Evolutionary conservation across 1,139 yeast genomes (phyloP), one percentile per base, ranked within the genome.

Genomic region (Lodderomyces pseudojiufengensis): DNA sequence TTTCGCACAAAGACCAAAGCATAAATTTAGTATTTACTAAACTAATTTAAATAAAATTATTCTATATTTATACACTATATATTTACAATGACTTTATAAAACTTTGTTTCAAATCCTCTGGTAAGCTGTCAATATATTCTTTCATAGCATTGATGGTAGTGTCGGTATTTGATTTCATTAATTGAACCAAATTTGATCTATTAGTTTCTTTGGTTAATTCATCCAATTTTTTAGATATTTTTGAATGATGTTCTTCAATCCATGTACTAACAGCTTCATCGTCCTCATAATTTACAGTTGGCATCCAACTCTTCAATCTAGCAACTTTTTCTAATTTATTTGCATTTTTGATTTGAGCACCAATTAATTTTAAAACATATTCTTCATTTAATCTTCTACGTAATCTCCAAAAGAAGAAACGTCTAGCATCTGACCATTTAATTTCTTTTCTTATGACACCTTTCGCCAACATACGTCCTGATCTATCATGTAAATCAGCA

Each of bases 391-490:
- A 73, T 66, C 97, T 86, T 68, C 98, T 84, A 69, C 97, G 87
- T 47, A 87, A 78, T 66, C 99, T 82, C 98, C 98, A 92, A 92
- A 87, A 92, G 80, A 92, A 94, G 78, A 77, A 85, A 55, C 97
- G 80, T 72, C 98, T 86, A 24, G 97, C 78, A 38, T 88, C 75
- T 32, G 64, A 63, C 97, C 97, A 90, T 53, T 84, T 80, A 40
- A 92, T 65, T 51, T 88, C 94, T 61, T 83, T 82, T 51, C 84
- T 76, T 52, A 92, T 87, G 38, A 84, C 85, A 42, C 94, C 95
- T 75, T 92, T 94, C 42, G 95, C 95, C 65, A 84, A 65, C 97
- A 92, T 92, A 67, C 98, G 88, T 29, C 95, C 95, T 10, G 97
- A 83, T 66, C 96, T 82, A 61, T 92, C 99, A 58, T 92, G 99